Evolutionary conservation across 371 early-diverging fungal genomes (phyloP).

Genomic region (Mucor circinelloides): DNA sequence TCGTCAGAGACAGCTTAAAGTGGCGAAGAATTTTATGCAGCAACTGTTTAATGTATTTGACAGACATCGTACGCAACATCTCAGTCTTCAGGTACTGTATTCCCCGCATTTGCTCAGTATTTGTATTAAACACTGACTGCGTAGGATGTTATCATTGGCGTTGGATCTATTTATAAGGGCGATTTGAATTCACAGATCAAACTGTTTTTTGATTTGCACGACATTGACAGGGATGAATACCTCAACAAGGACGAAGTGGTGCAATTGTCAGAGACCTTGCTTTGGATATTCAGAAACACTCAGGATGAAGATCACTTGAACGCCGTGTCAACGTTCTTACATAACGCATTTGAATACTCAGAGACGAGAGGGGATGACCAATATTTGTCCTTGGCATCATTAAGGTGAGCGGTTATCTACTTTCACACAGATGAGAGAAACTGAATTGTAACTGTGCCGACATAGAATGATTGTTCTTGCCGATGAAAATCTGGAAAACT

Average conservation of each 20-base stretch:
- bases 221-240: conserved; percentile 70
- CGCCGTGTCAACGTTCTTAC: conserved; percentile 73
- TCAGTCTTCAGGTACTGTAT: conserved; percentile 59
- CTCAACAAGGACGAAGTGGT: conserved; percentile 85
- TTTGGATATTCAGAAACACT: conserved; percentile 73
- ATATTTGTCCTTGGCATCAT: conserved; percentile 41
- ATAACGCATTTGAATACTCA: conserved; percentile 69
- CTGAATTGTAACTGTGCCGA: background rate
- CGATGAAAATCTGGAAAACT: conserved; percentile 70
- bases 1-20: conserved; percentile 36
- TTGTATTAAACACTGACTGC: background rate
- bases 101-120: background rate
- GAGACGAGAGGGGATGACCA: conserved; percentile 43
- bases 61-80: conserved; percentile 51
- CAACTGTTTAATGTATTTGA: conserved; percentile 65
- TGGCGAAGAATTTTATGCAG: conserved; percentile 49
- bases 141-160: conserved; percentile 79
- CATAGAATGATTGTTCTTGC: conserved; percentile 73
- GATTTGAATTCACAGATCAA: conserved; percentile 82
- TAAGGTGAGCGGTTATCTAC: conserved; percentile 28
- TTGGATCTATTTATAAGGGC: conserved; percentile 78
- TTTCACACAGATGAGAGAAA: background rate
- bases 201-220: conserved; percentile 86
- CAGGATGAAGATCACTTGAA: conserved; percentile 67
- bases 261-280: conserved; percentile 84